Evolutionary conservation across 768 basidiomycete genomes (phyloP), one percentile per base, ranked within the genome.

Genomic region (Lactarius trivialis): DNA sequence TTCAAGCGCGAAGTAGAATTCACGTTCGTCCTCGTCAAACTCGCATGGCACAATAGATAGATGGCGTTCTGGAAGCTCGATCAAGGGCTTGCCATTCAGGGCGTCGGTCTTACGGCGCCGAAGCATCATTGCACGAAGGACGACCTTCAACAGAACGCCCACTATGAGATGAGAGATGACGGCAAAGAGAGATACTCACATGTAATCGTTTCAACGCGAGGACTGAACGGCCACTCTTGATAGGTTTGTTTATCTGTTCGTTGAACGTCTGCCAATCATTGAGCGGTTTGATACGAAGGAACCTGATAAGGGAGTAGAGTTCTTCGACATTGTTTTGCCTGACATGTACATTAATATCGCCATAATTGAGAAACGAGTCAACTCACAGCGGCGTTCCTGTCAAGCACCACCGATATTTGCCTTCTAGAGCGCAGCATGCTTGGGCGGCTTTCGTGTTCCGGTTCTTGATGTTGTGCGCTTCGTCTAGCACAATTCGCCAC

Each of bases 381-480:
- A 49, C 75, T 39, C 67, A 86, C 86, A 91, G 81, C 0, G 89
- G 88, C 21, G 89, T 91, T 32, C 89, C 93, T 7, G 91, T 94
- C 60, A 95, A 74, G 72, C 88, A 91, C 94, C 94, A 97, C 57
- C 90, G 79, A 72, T 81, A 93, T 69, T 89, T 91, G 15, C 82
- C 81, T 52, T 85, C 73, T n/a, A 96, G 77, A 7, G 79, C 88
- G 63, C 84, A 89, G 63, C 91, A 92, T 0, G 91, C 93, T 39
- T 85, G 77, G 2, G 91, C 85, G 33, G 82, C 82, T 70, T 92
- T 89, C 0, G 88, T 90, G 37, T 79, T 85, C 55, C 83, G 79
- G 69, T 94, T 93, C 78, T 95, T 96, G 77, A 97, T 96, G 68
- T 88, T 91, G 71, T 97, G 94, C 0, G 94, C 94, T 70, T 97